Evolutionary conservation across 139 green algal genomes (phyloP), one percentile per base, ranked within the genome.

Genomic region (Penium margaritaceum): DNA sequence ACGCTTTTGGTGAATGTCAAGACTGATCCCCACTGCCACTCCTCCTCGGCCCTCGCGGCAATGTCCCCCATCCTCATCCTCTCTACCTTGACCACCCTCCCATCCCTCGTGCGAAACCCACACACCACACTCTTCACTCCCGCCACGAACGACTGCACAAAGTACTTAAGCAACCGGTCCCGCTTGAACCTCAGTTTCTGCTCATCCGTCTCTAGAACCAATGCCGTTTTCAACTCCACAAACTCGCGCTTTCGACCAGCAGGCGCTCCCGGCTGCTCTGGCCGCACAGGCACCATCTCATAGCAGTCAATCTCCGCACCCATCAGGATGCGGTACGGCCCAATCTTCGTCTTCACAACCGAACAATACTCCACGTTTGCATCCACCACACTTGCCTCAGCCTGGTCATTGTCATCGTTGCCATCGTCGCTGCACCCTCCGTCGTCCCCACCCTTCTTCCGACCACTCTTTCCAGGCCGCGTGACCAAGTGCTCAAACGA

Each of bases 251-350:
- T 24, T n/a, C 24, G 51, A n/a, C 17, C 14, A 24, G 51, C 5
- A 9, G 51, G 21, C 1, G 15, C 51, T n/a, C 19, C 30, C 29
- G 32, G 21, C 21, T n/a, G 21, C 39, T 76, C n/a, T 3, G 21
- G 21, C n/a, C n/a, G n/a, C 19, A 41, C 27, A 2, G 21, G 17
- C 3, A 38, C 73, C n/a, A 57, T 21, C 38, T 80, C 73, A 36
- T 80, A 80, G 66, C 73, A 80, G 35, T 80, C 73, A 30, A 80
- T 80, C 43, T 80, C 73, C 24, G 73, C 73, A 4, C 73, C 73
- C 35, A 80, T 67, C 32, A 80, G 12, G 47, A 80, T 77, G 4
- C 73, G 38, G 36, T 80, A 67, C 30, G 67, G 46, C 12, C 66
- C 73, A 17, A 80, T 15, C 33, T 80, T 80, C 9, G 73, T 80